Base-by-base conservation (phyloP, 2,329 filamentous ascomycete species). In the Alternaria brassicicola region DNA sequence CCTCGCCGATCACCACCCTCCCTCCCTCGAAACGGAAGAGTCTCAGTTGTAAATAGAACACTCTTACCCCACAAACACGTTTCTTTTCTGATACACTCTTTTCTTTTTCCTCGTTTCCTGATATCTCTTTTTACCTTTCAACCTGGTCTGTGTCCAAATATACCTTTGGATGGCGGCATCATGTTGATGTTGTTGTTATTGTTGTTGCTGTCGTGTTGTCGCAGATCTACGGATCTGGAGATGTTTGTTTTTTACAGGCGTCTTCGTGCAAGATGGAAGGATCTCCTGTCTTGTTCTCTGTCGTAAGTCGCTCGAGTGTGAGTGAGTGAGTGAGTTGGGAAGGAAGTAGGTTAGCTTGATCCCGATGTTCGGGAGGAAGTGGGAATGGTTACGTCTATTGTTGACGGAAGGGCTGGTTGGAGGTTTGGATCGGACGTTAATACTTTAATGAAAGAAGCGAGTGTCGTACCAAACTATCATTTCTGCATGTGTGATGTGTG, bases 391-490 rank as follows among this genome's bases (percentile, higher is more conserved):
- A 15, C 36, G 36, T 49, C 26, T 54, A 19, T 43, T 33, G 42
- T 56, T 56, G 31, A 56, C 53, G 53, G 52, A 13, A 35, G 41
- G 25, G 35, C 13, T 23, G 35, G n/a, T 25, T 38, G 21, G 49
- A 52, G 49, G 42, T 30, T 47, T 47, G 43, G 43, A 47, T 47
- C 19, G 33, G 45, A 57, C 42, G 55, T 53, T 57, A 57, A 57
- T 57, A 57, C 31, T 53, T 31, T 57, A 54, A 54, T 57, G 52
- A 58, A 58, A 52, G 35, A 55, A 58, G 50, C 41, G 30, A 54
- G 41, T 47, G 49, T 48, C 43, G 50, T 52, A 38, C 47, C 47
- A 50, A 41, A 50, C n/a, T 6, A 28, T 39, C 6, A 6, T 6
- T 10, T 30, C 35, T 52, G 17, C 15, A 1, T 17, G 7, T 42